A percentile compares a stretch with the other conserved stretches of the same genome.
These are phyloP conservation scores for Mycena kentingensis DNA, from an alignment of 768 basidiomycete genomes.

Conservation along the genomic window DNA sequence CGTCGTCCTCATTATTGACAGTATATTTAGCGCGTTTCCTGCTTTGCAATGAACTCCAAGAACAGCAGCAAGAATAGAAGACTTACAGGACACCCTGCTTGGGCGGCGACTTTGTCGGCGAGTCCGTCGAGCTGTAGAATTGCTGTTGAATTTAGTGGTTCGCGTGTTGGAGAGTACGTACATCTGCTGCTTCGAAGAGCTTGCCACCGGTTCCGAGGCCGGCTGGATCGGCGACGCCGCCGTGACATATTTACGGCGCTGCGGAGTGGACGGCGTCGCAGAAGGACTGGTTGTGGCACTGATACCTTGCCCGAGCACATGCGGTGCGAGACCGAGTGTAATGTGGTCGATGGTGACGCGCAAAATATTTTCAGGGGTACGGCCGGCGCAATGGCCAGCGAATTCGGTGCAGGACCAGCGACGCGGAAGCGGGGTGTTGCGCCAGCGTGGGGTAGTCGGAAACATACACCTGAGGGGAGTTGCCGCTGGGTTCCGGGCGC, in stretches of 20 bases:
- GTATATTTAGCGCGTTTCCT: no score
- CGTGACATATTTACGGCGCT: background rate
- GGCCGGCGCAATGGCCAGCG: conserved; percentile 1
- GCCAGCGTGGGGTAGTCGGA: background rate
- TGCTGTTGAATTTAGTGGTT: background rate
- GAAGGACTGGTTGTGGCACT: background rate
- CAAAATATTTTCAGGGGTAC: background rate
- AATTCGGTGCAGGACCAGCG: conserved; percentile 1
- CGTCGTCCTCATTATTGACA: no score
- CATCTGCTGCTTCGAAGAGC: background rate
- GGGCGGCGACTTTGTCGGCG: no score
- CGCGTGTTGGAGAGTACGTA: background rate
- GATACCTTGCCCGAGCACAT: background rate
- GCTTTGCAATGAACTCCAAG: no score
- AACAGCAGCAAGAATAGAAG: no score
- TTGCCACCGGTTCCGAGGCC: background rate
- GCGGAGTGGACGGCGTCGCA: background rate
- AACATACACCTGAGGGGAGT: background rate
- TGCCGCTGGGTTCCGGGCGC: background rate
- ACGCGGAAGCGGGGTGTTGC: conserved; percentile 3
- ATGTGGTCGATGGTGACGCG: conserved; percentile 4
- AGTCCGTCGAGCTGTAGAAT: background rate
- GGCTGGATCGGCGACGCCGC: background rate
- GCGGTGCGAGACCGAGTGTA: conserved; percentile 5
- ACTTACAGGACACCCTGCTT: no score